Evolutionary conservation across 2,329 filamentous ascomycete species (phyloP), one percentile per base, ranked within the genome.

Genomic region (Venturia carpophila): DNA sequence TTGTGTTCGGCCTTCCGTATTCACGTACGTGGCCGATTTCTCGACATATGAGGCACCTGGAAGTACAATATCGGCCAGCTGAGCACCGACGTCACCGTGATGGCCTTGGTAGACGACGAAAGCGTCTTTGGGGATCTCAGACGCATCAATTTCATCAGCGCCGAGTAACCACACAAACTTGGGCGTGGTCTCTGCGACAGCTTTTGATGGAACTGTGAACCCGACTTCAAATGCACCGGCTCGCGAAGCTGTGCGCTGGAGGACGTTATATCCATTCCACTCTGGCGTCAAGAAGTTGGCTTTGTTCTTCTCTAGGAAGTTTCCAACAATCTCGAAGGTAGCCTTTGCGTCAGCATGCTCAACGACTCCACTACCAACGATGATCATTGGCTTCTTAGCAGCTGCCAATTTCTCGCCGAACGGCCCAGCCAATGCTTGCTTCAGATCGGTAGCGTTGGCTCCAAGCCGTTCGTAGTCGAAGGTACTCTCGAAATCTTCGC

Each of bases 21-120:
- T 99, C 79, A 99, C 86, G 74, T 96, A 99, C 56, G 94, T 99
- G 67, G 87, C 92, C 30, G 89, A 86, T 83, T 97, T 99, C 81
- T 99, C 94, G 30, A 93, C 97, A 80, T 97, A 99, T 15, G 94
- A 92, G 62, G 92, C 92, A 70, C 92, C 93, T 37, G 94, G 94
- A 24, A 99, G 89, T 70, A 99, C 85, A 66, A 99, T 86, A 73
- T 99, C 93, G 61, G 94, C 94, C 67, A 97, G 85, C 78, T 95
- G 89, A 65, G 94, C 94, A 69, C 93, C 94, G 64, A 85, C 85
- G 79, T 99, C 94, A 78, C 94, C 94, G 77, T 99, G 94, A 78
- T 99, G 94, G 69, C 94, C 94, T 79, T 99, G 94, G 82, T 99
- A 99, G 72, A 99, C 85, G 68, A 99, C 88, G 75, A 97, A 99